Conservation (phyloP, 495 filamentous ascomycete genomes). For the Chaetomidium leptoderma region DNA sequence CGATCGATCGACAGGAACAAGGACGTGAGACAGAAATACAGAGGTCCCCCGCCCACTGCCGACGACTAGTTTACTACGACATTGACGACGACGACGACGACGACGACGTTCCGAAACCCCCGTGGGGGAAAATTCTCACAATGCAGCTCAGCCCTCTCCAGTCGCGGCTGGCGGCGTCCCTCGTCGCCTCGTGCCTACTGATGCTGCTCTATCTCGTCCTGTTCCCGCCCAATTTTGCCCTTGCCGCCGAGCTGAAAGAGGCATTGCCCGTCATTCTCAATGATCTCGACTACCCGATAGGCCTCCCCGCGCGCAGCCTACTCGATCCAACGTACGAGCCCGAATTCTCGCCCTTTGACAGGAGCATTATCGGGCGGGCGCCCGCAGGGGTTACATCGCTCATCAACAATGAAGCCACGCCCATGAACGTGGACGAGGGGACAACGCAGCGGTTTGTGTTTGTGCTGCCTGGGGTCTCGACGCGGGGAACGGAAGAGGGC, state of each 20-base stretch:
- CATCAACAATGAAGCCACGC: conserved; percentile 58
- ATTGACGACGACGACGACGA: conserved; percentile 17
- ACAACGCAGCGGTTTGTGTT: conserved; percentile 42
- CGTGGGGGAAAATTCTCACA: conserved; percentile 35
- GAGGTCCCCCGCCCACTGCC: background rate
- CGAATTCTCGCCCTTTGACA: conserved; percentile 55
- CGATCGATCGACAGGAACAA: conserved; percentile 15
- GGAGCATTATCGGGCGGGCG: conserved; percentile 60
- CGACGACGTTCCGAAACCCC: conserved; percentile 18
- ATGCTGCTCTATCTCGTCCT: conserved; percentile 54
- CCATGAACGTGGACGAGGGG: conserved; percentile 55
- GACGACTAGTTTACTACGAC: background rate
- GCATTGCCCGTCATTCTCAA: conserved; percentile 44
- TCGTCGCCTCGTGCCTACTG: conserved; percentile 53
- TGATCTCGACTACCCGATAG: conserved; percentile 29
- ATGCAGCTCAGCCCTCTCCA: conserved; percentile 66
- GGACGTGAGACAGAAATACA: background rate
- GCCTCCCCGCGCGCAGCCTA: conserved; percentile 22
- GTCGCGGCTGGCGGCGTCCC: conserved; percentile 63
- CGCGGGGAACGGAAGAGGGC: conserved; percentile 9
- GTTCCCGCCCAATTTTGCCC: conserved; percentile 52
- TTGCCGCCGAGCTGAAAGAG: conserved; percentile 52
- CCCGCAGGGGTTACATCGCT: conserved; percentile 46
- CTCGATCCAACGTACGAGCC: conserved; percentile 48
- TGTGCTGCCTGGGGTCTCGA: conserved; percentile 13